These are phyloP conservation scores for Venturia nashicola DNA, from an alignment of 2,329 filamentous ascomycete genomes.

Conservation along the genomic window DNA sequence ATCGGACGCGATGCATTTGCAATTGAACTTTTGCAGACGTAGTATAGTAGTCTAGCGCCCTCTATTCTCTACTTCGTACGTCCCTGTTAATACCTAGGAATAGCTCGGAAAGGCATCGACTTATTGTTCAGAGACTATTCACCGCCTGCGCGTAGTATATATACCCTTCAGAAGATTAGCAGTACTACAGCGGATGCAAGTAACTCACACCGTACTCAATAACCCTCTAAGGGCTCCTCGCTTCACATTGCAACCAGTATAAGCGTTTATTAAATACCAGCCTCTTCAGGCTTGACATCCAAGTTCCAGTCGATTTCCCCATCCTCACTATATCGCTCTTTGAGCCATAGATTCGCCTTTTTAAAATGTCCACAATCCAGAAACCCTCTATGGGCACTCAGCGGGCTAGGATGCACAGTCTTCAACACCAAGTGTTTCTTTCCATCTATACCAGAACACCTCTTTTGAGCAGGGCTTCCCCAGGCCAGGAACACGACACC, in stretches of 20 bases:
- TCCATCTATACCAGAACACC: constrained; percentile 61
- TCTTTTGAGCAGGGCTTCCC: constrained; percentile 73
- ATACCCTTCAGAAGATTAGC: too few relatives aligned
- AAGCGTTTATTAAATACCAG: not conserved
- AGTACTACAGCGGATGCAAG: too few relatives aligned
- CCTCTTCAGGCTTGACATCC: constrained; percentile 18
- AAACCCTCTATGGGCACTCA: constrained; percentile 74
- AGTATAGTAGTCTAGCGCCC: too few relatives aligned
- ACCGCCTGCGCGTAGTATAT: too few relatives aligned
- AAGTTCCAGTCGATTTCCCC: constrained; percentile 78
- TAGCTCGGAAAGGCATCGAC: too few relatives aligned
- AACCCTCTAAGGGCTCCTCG: too few relatives aligned
- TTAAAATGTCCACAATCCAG: constrained; percentile 70
- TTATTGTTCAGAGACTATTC: too few relatives aligned
- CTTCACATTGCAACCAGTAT: not conserved
- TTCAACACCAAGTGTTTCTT: constrained; percentile 70
- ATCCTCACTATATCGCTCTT: constrained; percentile 62
- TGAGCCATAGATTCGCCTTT: constrained; percentile 75
- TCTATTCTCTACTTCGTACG: too few relatives aligned
- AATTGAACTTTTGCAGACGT: too few relatives aligned
- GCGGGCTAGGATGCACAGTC: constrained; percentile 84
- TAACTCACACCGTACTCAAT: too few relatives aligned
- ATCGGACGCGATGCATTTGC: too few relatives aligned
- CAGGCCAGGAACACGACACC: constrained; percentile 95
- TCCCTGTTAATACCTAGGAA: too few relatives aligned